phyloP scores from a whole-genome alignment of 2,329 filamentous ascomycete species.

The Parafenestella ontariensis region DNA sequence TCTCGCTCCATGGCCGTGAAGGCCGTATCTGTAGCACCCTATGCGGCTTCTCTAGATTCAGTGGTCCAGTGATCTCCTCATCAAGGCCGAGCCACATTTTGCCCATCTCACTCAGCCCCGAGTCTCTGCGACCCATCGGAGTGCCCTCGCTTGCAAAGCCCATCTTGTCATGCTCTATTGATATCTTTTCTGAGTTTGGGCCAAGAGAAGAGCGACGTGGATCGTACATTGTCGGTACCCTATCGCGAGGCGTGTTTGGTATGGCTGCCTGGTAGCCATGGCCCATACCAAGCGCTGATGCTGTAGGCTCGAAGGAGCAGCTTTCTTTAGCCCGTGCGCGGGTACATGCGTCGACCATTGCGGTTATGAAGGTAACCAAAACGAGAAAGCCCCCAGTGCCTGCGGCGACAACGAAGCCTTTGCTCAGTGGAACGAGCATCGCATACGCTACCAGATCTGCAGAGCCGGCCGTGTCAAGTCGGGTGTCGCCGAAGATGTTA shows the following conservation, averaged over 20 bases:
- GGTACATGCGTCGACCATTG: slow-evolving; percentile 22
- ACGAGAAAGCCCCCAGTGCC: slow-evolving; percentile 27
- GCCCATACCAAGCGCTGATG: slow-evolving; percentile 37
- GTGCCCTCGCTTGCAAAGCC: slow-evolving; percentile 11
- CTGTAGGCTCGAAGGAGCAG: slow-evolving; percentile 41
- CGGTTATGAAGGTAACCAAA: slow-evolving; percentile 21
- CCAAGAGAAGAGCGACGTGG: slow-evolving; percentile 17
- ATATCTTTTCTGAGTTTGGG: slow-evolving; percentile 4
- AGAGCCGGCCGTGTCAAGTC: slow-evolving; percentile 20
- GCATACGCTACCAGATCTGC: slow-evolving; percentile 25
- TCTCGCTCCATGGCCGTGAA: slow-evolving; percentile 39
- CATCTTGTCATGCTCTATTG: slow-evolving; percentile 19
- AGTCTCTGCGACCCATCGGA: slow-evolving; percentile 21
- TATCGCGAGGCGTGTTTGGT: slow-evolving; percentile 16
- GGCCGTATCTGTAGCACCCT: slow-evolving; percentile 24
- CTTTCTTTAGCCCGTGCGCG: slow-evolving; percentile 22
- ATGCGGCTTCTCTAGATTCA: slow-evolving; percentile 27
- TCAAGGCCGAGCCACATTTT: slow-evolving; percentile 8
- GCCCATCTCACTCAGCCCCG: slow-evolving; percentile 19
- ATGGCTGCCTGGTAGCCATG: slow-evolving; percentile 29
- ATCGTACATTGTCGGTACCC: slow-evolving; percentile 36
- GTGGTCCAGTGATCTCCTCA: slow-evolving; percentile 21
- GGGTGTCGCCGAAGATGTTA: slow-evolving; percentile 8
- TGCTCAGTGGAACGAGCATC: slow-evolving; percentile 30
- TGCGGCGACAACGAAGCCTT: slow-evolving; percentile 23